Evolutionary conservation across 768 basidiomycete genomes (phyloP).

Genomic region (Butyriboletus loyo): DNA sequence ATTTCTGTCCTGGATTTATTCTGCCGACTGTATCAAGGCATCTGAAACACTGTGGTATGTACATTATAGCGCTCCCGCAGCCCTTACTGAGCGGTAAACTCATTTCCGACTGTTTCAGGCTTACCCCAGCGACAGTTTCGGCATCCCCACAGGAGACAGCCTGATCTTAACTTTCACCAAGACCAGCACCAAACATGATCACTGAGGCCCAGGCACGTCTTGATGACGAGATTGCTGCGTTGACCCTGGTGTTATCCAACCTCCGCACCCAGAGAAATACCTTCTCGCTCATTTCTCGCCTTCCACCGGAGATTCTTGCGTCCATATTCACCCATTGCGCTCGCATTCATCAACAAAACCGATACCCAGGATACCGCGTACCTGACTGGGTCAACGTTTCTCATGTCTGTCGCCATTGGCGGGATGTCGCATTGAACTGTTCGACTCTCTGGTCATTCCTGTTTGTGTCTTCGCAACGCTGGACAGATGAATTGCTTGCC

Average conservation of each 20-base stretch:
- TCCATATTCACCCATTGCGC: slow-evolving; percentile 20
- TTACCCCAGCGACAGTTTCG: neutral
- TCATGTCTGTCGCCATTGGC: slow-evolving; percentile 37
- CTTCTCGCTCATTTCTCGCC: slow-evolving; percentile 15
- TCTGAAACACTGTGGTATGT: neutral
- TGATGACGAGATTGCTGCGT: slow-evolving; percentile 16
- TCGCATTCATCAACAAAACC: neutral
- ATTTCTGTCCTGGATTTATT: neutral
- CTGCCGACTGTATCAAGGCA: neutral
- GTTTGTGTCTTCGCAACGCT: slow-evolving; percentile 32
- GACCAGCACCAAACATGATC: neutral
- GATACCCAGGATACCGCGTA: neutral
- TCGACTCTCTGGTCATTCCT: slow-evolving; percentile 41
- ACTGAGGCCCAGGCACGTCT: slow-evolving; percentile 7
- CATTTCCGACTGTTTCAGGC: neutral
- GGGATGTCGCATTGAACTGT: slow-evolving; percentile 40
- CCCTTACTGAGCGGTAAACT: neutral
- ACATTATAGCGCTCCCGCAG: neutral
- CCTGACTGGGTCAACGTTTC: slow-evolving; percentile 25
- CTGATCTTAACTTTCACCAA: neutral
- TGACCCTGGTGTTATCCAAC: slow-evolving; percentile 9
- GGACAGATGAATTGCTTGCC: slow-evolving; percentile 42
- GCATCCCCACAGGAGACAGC: neutral
- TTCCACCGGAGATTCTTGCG: slow-evolving; percentile 23
- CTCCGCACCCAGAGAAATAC: slow-evolving; percentile 18